phyloP scores from a whole-genome alignment of 2,329 filamentous ascomycete species.

The Cladosporium oxysporum region DNA sequence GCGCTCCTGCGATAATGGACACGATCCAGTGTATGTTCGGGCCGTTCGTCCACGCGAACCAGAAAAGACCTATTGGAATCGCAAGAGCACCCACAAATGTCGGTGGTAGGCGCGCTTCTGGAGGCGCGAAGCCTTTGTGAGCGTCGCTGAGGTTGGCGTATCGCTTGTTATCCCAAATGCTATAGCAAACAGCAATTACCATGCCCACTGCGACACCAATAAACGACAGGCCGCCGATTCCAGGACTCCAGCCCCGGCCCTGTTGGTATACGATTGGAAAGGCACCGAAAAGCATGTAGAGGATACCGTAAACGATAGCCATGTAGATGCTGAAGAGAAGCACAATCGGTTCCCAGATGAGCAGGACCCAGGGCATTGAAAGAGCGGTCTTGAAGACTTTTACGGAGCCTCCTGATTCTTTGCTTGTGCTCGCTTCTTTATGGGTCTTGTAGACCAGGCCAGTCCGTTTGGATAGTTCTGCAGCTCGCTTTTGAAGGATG shows the following conservation, averaged over 20 bases:
- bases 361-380: slow-evolving; percentile 67
- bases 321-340: slow-evolving; percentile 66
- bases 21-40: slow-evolving; percentile 59
- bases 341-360: slow-evolving; percentile 71
- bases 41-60: slow-evolving; percentile 68
- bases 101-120: slow-evolving; percentile 65
- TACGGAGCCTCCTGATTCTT: slow-evolving; percentile 37
- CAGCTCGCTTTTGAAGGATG: slow-evolving; percentile 55
- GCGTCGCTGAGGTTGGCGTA: slow-evolving; percentile 51
- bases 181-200: slow-evolving; percentile 57
- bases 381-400: slow-evolving; percentile 57
- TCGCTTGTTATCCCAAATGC: slow-evolving; percentile 53
- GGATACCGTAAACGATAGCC: slow-evolving; percentile 57
- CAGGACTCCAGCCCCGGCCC: slow-evolving; percentile 59
- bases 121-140: slow-evolving; percentile 59
- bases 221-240: slow-evolving; percentile 65
- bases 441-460: slow-evolving; percentile 60
- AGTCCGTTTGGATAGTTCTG: slow-evolving; percentile 51
- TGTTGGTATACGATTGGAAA: slow-evolving; percentile 64
- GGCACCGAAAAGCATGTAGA: slow-evolving; percentile 53
- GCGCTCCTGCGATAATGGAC: slow-evolving; percentile 52
- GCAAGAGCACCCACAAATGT: slow-evolving; percentile 63
- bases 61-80: slow-evolving; percentile 66
- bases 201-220: slow-evolving; percentile 70
- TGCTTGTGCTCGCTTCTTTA: slow-evolving; percentile 37